phyloP scores from a whole-genome alignment of 108 stramenopile species.

The Cyclotella kingstonii region DNA sequence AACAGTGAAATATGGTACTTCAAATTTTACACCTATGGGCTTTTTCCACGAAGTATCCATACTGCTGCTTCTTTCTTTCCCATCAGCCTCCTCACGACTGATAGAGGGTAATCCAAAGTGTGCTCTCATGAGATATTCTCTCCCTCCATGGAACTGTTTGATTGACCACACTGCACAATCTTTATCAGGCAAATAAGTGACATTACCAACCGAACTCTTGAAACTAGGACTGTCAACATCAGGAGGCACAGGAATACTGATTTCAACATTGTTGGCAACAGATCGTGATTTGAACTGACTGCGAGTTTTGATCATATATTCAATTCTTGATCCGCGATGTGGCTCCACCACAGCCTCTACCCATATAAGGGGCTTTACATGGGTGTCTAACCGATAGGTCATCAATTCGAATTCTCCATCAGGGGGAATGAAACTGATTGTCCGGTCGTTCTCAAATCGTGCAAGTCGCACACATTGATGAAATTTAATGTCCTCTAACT shows the following conservation, averaged over 20 bases:
- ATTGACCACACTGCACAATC: constrained; percentile 98
- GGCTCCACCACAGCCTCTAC: constrained; percentile 98
- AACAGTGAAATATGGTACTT: constrained; percentile 99
- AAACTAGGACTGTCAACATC: constrained; percentile 99
- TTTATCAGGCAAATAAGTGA: constrained; percentile 97
- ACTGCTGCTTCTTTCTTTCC: constrained; percentile 30
- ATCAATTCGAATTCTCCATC: constrained; percentile 99
- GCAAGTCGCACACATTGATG: constrained; percentile 99
- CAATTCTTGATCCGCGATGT: constrained; percentile 93
- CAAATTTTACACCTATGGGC: constrained; percentile 96
- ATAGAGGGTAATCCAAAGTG: constrained; percentile 98
- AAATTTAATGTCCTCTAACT: constrained; percentile 99
- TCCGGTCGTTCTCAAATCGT: constrained; percentile 98
- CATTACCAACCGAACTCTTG: constrained; percentile 93
- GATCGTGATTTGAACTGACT: constrained; percentile 96
- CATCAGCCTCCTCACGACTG: constrained; percentile 77
- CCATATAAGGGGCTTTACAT: constrained; percentile 99
- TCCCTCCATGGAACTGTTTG: constrained; percentile 93
- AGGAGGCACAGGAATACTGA: constrained; percentile 97
- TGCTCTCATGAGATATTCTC: constrained; percentile 98
- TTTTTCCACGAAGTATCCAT: constrained; percentile 85
- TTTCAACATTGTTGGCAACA: constrained; percentile 99
- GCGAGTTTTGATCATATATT: constrained; percentile 99
- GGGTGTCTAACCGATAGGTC: constrained; percentile 98
- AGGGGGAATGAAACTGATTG: constrained; percentile 99